Base-by-base conservation (phyloP, 2,329 filamentous ascomycete genomes). In the Microascus cirrosus region DNA sequence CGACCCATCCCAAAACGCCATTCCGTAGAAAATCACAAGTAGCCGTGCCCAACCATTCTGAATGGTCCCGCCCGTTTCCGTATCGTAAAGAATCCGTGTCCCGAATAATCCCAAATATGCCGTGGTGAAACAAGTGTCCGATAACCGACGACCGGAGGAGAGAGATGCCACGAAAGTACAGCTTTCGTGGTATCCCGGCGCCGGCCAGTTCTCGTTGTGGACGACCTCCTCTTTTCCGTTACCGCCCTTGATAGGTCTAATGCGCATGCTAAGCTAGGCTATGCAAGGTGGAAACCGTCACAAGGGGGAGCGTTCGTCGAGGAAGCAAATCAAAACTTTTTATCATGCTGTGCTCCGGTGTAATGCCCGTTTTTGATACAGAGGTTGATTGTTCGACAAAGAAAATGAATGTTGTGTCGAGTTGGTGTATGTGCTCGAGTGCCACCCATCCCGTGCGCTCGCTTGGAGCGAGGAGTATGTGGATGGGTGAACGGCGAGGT, bases 271-370 rank as follows among this genome's bases (percentile, higher is more conserved):
- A 12, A 10, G 12, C 20, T 32, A 3, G 18, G 22, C 7, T 24
- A 54, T 3, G 15, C 15, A n/a, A 11, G 45, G 18, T 22, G n/a
- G 24, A 32, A 18, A 28, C 25, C 25, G 24, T 35, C 34, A 36
- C 11, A 36, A 25, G 28, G 25, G 12, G 24, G 28, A 32, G 24
- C 42, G 13, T 2, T 36, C 12, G 24, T 25, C 39, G 42, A 24
- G 42, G 25, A 45, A 18, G 25, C 12, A 45, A 55, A 55, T 39
- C 45, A 57, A 57, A 64, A 60, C 69, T 71, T 70, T 74, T 73
- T 73, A 73, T 73, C 73, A 77, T 75, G 74, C 74, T 74, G 70
- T 75, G 72, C 74, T 76, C 75, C 74, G 66, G 65, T 74, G 63
- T 68, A 66, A 75, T 75, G 75, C 74, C 73, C 18, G 12, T 36